These are phyloP conservation scores for Bathelium albidoporum DNA, from an alignment of 495 filamentous ascomycete species.

Conservation along the genomic window DNA sequence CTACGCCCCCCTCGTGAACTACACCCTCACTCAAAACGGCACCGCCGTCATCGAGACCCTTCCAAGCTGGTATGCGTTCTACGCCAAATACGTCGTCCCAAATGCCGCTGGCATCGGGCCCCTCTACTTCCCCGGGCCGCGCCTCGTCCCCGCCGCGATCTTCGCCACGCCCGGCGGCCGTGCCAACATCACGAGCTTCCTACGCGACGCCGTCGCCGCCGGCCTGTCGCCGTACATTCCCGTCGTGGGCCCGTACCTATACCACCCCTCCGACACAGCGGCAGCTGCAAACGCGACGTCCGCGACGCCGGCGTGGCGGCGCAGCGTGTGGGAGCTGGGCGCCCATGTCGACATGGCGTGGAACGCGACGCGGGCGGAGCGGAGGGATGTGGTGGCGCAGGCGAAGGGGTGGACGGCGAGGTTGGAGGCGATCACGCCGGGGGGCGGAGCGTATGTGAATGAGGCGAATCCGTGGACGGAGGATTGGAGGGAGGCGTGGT, in stretches of 20 bases:
- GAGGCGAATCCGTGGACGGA: conserved; percentile 22
- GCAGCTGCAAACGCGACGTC: conserved; percentile 29
- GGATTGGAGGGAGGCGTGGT: conserved; percentile 8
- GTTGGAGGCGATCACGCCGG: conserved; percentile 7
- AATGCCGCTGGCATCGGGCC: conserved; percentile 27
- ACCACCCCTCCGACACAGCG: no score
- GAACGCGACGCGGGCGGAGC: conserved; percentile 28
- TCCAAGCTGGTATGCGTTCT: conserved; percentile 29
- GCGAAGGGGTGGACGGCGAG: conserved; percentile 22
- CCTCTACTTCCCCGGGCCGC: conserved; percentile 27
- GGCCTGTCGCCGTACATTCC: conserved; percentile 25
- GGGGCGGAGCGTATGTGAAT: conserved; percentile 20
- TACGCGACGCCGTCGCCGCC: conserved; percentile 12
- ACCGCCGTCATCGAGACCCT: conserved; percentile 27
- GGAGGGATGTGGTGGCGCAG: conserved; percentile 31
- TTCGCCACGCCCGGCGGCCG: conserved; percentile 27
- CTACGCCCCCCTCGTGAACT: conserved; percentile 25
- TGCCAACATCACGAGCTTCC: conserved; percentile 15
- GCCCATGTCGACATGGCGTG: conserved; percentile 29
- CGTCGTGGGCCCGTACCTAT: conserved; percentile 26
- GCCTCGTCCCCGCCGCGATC: conserved; percentile 31
- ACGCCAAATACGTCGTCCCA: conserved; percentile 30
- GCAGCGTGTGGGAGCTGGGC: conserved; percentile 33
- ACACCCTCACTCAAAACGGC: conserved; percentile 27
- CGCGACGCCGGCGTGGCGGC: conserved; percentile 37